Percentiles rank a stretch among this genome's conserved stretches.
Conservation (phyloP, 805 yeast genomes). For the Kuraishia ogatae region DNA sequence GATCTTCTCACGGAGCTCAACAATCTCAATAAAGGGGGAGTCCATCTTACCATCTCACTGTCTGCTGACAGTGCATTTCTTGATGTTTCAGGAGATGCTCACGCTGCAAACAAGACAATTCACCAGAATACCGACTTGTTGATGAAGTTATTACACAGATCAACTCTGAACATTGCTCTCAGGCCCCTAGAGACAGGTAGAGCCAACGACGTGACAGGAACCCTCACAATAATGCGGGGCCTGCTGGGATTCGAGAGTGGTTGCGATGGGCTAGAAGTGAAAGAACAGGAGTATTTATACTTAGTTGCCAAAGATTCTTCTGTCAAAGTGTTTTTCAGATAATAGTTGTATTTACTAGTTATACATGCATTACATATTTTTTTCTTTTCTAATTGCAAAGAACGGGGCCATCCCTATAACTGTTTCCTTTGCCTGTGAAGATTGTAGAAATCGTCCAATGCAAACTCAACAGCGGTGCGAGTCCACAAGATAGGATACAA, state of each 20-base stretch:
- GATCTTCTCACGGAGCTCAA: conserved; percentile 12
- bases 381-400: too few relatives aligned
- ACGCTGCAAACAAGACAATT: not conserved
- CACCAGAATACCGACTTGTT: conserved; percentile 33
- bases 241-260: conserved; percentile 23
- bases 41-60: not conserved
- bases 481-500: conserved; percentile 77
- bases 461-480: conserved; percentile 83
- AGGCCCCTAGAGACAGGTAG: conserved; percentile 72
- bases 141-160: conserved; percentile 37
- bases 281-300: conserved; percentile 59
- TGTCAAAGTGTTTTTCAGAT: conserved; percentile 33
- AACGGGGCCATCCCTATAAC: not conserved
- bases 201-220: conserved; percentile 77
- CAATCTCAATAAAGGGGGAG: conserved; percentile 6
- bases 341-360: not conserved
- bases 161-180: conserved; percentile 44
- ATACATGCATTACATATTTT: not conserved
- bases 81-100: not conserved
- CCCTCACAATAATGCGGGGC: conserved; percentile 53
- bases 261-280: conserved; percentile 16
- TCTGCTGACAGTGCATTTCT: not conserved
- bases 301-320: conserved; percentile 45
- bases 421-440: conserved; percentile 13
- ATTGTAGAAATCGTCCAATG: conserved; percentile 67